phyloP scores from a whole-genome alignment of 192 early-diverging fungal species.

The Coemansia sp. region DNA sequence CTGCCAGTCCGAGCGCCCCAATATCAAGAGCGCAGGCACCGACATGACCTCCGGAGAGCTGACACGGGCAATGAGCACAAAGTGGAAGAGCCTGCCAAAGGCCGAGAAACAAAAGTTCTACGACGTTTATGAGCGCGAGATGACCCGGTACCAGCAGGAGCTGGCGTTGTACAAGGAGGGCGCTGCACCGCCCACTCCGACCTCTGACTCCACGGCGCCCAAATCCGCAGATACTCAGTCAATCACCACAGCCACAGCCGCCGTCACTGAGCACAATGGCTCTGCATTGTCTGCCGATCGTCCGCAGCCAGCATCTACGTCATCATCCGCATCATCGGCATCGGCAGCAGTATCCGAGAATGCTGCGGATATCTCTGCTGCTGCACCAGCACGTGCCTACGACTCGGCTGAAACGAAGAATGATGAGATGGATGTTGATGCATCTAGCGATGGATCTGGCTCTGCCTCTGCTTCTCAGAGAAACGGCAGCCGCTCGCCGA shows the following conservation, averaged over 20 bases:
- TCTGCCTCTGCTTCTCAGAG: background rate
- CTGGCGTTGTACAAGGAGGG: slow-evolving; percentile 41
- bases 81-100: slow-evolving; percentile 48
- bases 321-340: slow-evolving; percentile 2
- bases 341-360: background rate
- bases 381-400: background rate
- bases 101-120: slow-evolving; percentile 49
- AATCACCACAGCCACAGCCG: background rate
- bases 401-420: background rate
- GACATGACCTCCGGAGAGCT: slow-evolving; percentile 48
- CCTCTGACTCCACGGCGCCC: background rate
- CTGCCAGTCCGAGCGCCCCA: slow-evolving; percentile 52
- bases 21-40: slow-evolving; percentile 38
- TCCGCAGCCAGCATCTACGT: background rate
- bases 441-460: background rate
- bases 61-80: slow-evolving; percentile 51
- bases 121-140: slow-evolving; percentile 51
- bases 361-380: background rate
- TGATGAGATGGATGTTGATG: background rate
- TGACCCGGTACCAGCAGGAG: slow-evolving; percentile 51
- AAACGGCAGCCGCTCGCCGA: background rate
- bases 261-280: background rate
- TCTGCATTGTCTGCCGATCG: background rate
- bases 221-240: background rate
- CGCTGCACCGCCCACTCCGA: background rate